Conservation (phyloP, 176 grass and related monocot species). For the Carex kokanica region DNA sequence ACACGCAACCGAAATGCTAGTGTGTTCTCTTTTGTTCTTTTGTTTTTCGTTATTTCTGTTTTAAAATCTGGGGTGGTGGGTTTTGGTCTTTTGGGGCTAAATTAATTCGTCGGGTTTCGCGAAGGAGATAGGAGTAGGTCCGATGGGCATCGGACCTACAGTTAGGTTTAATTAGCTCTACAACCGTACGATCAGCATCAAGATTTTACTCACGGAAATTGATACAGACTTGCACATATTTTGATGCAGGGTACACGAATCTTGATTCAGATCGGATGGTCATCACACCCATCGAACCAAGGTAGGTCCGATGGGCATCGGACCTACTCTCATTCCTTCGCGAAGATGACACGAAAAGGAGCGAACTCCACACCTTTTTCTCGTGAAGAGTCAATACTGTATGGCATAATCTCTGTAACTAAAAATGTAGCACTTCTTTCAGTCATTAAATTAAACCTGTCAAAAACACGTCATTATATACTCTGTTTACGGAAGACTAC, state of each 20-base stretch:
- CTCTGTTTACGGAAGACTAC: not conserved
- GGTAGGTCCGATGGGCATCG: too few relatives aligned
- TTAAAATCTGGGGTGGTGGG: constrained; percentile 8
- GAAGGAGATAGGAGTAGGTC: too few relatives aligned
- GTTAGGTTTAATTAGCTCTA: too few relatives aligned
- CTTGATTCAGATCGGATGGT: too few relatives aligned
- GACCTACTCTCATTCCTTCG: too few relatives aligned
- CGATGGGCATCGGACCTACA: too few relatives aligned
- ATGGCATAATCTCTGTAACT: not conserved
- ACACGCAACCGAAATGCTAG: constrained; percentile 17
- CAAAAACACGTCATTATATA: not conserved
- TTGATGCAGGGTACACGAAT: too few relatives aligned
- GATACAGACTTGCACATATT: too few relatives aligned
- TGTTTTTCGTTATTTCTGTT: not conserved
- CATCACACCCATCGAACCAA: too few relatives aligned
- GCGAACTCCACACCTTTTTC: constrained; percentile 17
- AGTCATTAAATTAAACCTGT: not conserved
- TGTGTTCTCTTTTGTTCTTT: not conserved
- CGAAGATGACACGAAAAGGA: constrained; percentile 26
- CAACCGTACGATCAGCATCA: too few relatives aligned
- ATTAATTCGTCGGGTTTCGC: constrained; percentile 13
- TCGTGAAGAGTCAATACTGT: not conserved
- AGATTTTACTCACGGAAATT: too few relatives aligned
- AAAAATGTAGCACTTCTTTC: not conserved
- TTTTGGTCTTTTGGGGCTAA: constrained; percentile 7